A percentile compares a stretch with the other conserved stretches of the same genome.
Evolutionary conservation across 257 asterid genomes (phyloP).

Genomic region (Solanum rostratum): DNA sequence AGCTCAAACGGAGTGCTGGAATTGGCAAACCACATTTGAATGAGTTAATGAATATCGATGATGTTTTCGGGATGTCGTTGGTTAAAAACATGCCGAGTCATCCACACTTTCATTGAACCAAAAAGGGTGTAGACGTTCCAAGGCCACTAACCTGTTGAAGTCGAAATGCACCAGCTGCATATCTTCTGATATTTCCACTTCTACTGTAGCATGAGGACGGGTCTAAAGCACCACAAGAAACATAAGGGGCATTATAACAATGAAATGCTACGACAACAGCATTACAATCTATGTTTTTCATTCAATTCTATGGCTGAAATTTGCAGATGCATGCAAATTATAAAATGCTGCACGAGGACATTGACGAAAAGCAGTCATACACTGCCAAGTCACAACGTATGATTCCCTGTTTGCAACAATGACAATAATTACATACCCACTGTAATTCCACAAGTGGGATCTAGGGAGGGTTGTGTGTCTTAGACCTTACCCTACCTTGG

Average conservation of each 20-base stretch:
- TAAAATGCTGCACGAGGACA: background rate
- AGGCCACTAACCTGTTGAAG: slow-evolving; percentile 61
- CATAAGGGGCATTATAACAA: slow-evolving; percentile 1
- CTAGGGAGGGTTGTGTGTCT: background rate
- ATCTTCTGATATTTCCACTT: slow-evolving; percentile 99
- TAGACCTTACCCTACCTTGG: background rate
- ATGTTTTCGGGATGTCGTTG: background rate
- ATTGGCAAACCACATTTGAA: background rate
- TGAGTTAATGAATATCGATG: background rate
- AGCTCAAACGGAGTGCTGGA: slow-evolving; percentile 97
- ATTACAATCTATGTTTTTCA: background rate
- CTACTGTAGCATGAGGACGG: slow-evolving; percentile 98
- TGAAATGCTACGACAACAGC: background rate
- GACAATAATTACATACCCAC: background rate
- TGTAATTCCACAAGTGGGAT: background rate
- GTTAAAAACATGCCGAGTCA: background rate
- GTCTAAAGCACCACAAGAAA: slow-evolving; percentile 35
- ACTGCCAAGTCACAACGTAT: background rate
- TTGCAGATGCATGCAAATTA: background rate
- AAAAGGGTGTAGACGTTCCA: background rate
- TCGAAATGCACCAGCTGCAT: slow-evolving; percentile 99
- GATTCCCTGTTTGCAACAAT: background rate
- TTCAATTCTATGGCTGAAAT: background rate
- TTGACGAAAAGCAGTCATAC: background rate
- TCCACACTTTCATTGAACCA: background rate